phyloP scores from a whole-genome alignment of 2,329 filamentous ascomycete species.

The Niveomyces coronatus region DNA sequence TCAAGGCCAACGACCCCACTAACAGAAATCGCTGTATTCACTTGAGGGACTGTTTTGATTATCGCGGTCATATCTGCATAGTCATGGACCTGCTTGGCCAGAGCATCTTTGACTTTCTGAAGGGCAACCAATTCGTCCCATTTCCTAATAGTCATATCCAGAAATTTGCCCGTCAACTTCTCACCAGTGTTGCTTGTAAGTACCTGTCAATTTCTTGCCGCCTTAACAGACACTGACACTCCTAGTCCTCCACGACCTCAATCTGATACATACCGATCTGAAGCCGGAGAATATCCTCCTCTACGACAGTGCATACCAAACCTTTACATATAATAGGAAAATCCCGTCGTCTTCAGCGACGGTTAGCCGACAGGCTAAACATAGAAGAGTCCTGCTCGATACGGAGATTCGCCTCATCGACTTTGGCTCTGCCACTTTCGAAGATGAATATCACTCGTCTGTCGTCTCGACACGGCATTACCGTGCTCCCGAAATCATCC shows the following conservation, averaged over 20 bases:
- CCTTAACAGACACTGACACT: neutral
- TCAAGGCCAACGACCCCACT: conserved; percentile 80
- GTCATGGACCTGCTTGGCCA: conserved; percentile 73
- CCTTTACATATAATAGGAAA: conserved; percentile 60
- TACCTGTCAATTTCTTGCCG: conserved; percentile 16
- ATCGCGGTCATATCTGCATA: conserved; percentile 89
- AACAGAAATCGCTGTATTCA: conserved; percentile 98
- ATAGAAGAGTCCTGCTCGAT: conserved; percentile 54
- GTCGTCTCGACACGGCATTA: conserved; percentile 63
- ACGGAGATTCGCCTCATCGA: conserved; percentile 63
- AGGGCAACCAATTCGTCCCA: conserved; percentile 87
- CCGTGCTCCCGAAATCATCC: conserved; percentile 59
- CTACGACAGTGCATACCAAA: conserved; percentile 55
- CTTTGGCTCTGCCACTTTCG: conserved; percentile 62
- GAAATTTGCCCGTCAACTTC: conserved; percentile 86
- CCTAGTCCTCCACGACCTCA: conserved; percentile 85
- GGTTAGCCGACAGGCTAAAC: conserved; percentile 49
- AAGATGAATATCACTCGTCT: conserved; percentile 63
- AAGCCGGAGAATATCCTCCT: conserved; percentile 64
- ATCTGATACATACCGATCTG: conserved; percentile 84
- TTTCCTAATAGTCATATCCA: conserved; percentile 99
- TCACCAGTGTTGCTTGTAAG: conserved; percentile 97
- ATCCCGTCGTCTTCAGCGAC: conserved; percentile 58
- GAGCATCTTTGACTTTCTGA: conserved; percentile 97
- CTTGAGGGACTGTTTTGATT: conserved; percentile 93